Evolutionary conservation across 345 rosid genomes (phyloP), one percentile per base, ranked within the genome.

Genomic region (Noccaea bulbosa): DNA sequence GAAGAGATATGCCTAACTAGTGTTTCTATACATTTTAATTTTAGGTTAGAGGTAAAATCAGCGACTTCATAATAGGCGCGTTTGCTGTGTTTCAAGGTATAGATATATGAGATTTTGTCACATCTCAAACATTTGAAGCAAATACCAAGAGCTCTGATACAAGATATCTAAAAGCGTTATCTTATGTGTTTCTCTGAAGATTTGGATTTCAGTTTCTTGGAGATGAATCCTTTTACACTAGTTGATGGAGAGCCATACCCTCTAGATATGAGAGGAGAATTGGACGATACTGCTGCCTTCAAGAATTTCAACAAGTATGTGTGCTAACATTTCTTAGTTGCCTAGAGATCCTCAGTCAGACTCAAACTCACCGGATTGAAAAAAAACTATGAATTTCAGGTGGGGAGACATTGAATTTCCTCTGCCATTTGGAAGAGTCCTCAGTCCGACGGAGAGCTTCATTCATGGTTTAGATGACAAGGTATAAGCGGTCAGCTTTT

Each of bases 271-370:
- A 92, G 99, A 71, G 99, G 98, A 70, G 98, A 95, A 73, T 60
- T 95, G 69, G 98, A 95, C 50, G 97, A 95, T 65, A 95, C 97
- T 46, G 98, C 99, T 59, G 86, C 98, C 70, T 95, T 95, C 77
- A 95, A 95, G 82, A 95, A 90, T 75, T 95, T 95, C 73, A 86
- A 87, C 62, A 95, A 83, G 98, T 93, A 88, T 22, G 44, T 57
- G 30, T 27, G 30, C 40, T n/a, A 49, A 5, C 35, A 65, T 39
- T 41, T 58, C 72, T 57, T 27, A 66, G 44, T 34, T 17, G 20
- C 20, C 20, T 17, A 17, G 20, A 17, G 20, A 17, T 17, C 20
- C 20, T 17, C 20, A 17, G 20, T 17, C 20, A 17, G 20, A 17
- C 20, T 59, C 27, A 2, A 1, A 46, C 51, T 63, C 53, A 54